Evolutionary conservation across 2,329 filamentous ascomycete genomes (phyloP).

Genomic region (Eutypella sp.): DNA sequence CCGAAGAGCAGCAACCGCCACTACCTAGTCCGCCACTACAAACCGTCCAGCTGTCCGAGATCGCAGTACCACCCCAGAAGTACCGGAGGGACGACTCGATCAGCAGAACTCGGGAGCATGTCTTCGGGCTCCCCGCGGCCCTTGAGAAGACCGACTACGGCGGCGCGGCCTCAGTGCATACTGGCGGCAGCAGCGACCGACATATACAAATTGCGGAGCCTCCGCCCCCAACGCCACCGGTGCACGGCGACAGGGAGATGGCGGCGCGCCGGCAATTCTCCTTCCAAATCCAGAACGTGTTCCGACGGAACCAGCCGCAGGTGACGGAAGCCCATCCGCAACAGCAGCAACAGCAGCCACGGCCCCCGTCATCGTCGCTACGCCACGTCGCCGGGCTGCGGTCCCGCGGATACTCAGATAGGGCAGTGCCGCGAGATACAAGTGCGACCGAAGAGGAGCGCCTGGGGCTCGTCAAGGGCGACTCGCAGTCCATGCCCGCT

Average conservation of each 20-base stretch:
- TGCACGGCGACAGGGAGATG: constrained; percentile 36
- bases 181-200: constrained; percentile 32
- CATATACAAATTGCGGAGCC: constrained; percentile 46
- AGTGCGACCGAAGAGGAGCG: constrained; percentile 75
- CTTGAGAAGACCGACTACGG: constrained; percentile 44
- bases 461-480: constrained; percentile 75
- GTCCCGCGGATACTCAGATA: constrained; percentile 37
- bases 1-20: too few relatives aligned
- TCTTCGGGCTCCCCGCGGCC: constrained; percentile 44
- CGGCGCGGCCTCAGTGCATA: constrained; percentile 43
- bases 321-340: constrained; percentile 11
- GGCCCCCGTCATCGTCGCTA: constrained; percentile 22
- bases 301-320: constrained; percentile 50
- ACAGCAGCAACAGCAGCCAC: constrained; percentile 1
- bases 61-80: constrained; percentile 46
- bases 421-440: constrained; percentile 31
- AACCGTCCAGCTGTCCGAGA: constrained; percentile 58
- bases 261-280: constrained; percentile 76
- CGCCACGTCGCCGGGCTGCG: constrained; percentile 20
- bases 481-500: constrained; percentile 37
- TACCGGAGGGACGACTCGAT: constrained; percentile 34
- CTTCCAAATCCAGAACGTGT: constrained; percentile 87
- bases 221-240: constrained; percentile 57
- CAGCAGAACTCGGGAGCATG: constrained; percentile 36
- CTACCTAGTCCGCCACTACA: constrained; percentile 55